Evolutionary conservation across 2,329 filamentous ascomycete genomes (phyloP).

Genomic region (Cladosporium sp.): DNA sequence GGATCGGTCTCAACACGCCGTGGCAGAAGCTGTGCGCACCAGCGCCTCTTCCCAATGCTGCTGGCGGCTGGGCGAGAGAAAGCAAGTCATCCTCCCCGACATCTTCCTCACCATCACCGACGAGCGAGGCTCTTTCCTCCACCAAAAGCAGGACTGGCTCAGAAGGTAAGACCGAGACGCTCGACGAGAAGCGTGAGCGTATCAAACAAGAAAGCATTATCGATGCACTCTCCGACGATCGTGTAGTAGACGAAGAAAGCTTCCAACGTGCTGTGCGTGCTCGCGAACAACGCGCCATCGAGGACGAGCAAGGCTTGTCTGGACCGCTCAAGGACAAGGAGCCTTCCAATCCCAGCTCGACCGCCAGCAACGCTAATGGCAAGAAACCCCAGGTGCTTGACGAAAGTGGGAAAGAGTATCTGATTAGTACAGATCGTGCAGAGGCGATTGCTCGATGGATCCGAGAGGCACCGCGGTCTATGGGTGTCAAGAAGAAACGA

Average conservation of each 20-base stretch:
- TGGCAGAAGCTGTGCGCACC: constrained; percentile 68
- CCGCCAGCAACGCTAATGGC: not conserved
- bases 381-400: constrained; percentile 59
- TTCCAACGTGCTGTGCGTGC: constrained; percentile 62
- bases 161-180: constrained; percentile 35
- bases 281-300: constrained; percentile 52
- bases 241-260: constrained; percentile 62
- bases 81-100: not conserved
- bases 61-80: constrained; percentile 31
- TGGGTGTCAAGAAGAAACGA: constrained; percentile 32
- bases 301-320: constrained; percentile 49
- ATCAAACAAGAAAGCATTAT: constrained; percentile 61
- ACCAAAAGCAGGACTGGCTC: constrained; percentile 4
- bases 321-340: constrained; percentile 30
- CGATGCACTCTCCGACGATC: constrained; percentile 64
- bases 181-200: constrained; percentile 55
- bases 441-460: constrained; percentile 68
- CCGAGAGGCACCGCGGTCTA: constrained; percentile 40
- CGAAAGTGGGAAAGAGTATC: constrained; percentile 64
- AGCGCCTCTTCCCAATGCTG: constrained; percentile 38
- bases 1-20: constrained; percentile 59
- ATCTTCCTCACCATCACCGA: constrained; percentile 13
- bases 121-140: not conserved
- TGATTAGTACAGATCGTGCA: constrained; percentile 62
- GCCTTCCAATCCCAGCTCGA: not conserved